These are phyloP conservation scores for Beauveria sp. DNA, from an alignment of 2,329 filamentous ascomycete species.

Conservation along the genomic window DNA sequence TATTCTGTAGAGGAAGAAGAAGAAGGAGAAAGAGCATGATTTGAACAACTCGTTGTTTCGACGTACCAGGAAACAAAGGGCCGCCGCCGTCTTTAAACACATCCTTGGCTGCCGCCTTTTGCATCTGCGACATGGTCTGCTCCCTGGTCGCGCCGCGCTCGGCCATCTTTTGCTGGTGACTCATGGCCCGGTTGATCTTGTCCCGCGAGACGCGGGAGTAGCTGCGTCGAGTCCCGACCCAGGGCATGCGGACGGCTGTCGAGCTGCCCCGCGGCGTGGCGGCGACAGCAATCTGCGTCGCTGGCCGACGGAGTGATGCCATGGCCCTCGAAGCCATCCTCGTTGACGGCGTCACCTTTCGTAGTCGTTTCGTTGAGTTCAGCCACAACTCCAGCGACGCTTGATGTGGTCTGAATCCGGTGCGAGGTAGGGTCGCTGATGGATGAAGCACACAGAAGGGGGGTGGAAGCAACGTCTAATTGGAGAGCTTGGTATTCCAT, in stretches of 20 bases:
- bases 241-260: not conserved
- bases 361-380: not conserved
- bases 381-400: not conserved
- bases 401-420: not conserved
- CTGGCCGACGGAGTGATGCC: not conserved
- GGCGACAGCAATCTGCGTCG: not conserved
- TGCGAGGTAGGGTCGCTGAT: not conserved
- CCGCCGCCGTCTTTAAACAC: conserved; percentile 27
- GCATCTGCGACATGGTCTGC: conserved; percentile 24
- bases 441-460: not conserved
- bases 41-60: too few relatives aligned
- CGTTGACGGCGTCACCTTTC: not conserved
- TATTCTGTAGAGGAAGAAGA: not conserved
- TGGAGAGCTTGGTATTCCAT: too few relatives aligned
- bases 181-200: not conserved
- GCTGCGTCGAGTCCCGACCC: not conserved
- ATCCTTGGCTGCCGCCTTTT: conserved; percentile 24
- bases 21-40: too few relatives aligned
- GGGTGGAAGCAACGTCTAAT: not conserved
- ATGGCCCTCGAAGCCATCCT: not conserved
- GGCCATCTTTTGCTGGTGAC: not conserved
- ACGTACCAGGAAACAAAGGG: conserved; percentile 27
- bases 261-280: not conserved
- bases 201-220: not conserved
- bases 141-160: conserved; percentile 18